phyloP scores from a whole-genome alignment of 2,329 filamentous ascomycete genomes.

The Penicillium sclerotigenum region DNA sequence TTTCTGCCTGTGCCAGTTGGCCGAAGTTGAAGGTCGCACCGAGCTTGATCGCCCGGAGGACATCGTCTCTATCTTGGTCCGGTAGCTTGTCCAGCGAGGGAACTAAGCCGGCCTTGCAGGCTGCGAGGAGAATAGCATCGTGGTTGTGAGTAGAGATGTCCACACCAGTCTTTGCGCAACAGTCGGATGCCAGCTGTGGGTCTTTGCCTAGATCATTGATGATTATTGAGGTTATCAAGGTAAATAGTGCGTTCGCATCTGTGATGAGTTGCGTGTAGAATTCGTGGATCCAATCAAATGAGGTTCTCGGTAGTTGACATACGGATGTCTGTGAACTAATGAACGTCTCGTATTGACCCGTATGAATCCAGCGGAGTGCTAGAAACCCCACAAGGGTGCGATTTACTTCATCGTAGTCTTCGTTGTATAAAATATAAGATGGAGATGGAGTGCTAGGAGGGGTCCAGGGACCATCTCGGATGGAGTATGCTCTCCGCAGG shows the following conservation, averaged over 20 bases:
- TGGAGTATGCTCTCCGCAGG: conserved; percentile 16
- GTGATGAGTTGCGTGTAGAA: conserved; percentile 6
- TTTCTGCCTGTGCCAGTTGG: conserved; percentile 16
- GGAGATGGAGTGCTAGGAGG: conserved; percentile 4
- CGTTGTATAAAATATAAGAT: conserved; percentile 12
- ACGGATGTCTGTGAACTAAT: conserved; percentile 9
- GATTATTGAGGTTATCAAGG: conserved; percentile 13
- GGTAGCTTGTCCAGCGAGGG: conserved; percentile 1
- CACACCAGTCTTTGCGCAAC: conserved; percentile 5
- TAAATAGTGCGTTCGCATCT: conserved; percentile 8
- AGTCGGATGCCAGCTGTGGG: conserved; percentile 13
- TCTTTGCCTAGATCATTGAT: conserved; percentile 18
- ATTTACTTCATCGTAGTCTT: conserved; percentile 18
- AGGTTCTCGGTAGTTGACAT: conserved; percentile 6
- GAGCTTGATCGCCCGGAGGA: conserved; percentile 10
- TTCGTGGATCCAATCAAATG: conserved; percentile 14
- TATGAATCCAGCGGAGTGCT: conserved; percentile 17
- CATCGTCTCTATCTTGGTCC: conserved; percentile 3
- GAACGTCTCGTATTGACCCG: conserved; percentile 12
- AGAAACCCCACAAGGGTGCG: conserved; percentile 14
- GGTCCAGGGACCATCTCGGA: conserved; percentile 7
- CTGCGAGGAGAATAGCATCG: conserved; percentile 13
- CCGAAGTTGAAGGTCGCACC: conserved; percentile 17
- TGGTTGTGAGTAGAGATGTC: conserved; percentile 15
- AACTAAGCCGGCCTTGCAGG: conserved; percentile 10